Conservation (phyloP, 768 basidiomycete species). For the Macrocybe gigantea region DNA sequence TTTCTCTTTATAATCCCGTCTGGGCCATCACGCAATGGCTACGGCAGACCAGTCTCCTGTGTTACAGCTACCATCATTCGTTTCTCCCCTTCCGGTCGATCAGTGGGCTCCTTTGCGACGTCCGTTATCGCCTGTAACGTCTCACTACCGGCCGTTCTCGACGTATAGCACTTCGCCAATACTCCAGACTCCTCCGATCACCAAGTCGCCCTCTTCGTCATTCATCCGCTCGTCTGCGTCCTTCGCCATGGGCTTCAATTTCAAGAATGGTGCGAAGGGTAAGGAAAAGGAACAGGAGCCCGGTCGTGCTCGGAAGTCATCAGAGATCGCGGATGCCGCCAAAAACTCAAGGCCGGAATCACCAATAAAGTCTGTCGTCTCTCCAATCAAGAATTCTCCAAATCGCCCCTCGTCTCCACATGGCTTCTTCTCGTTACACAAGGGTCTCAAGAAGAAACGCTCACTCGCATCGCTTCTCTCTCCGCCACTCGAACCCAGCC, state of each 20-base stretch:
- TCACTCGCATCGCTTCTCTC: conserved; percentile 30
- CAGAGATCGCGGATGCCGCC: neutral
- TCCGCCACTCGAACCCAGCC: conserved; percentile 8
- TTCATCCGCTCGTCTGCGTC: conserved; percentile 24
- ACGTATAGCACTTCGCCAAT: conserved; percentile 19
- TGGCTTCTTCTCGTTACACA: conserved; percentile 12
- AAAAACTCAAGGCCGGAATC: neutral
- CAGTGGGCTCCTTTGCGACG: conserved; percentile 8
- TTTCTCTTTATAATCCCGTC: too few species aligned
- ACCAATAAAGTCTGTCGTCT: conserved; percentile 4
- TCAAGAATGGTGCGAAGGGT: conserved; percentile 25
- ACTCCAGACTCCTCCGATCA: conserved; percentile 8
- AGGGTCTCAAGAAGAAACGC: conserved; percentile 28
- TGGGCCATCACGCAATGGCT: conserved; percentile 9
- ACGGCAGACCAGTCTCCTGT: conserved; percentile 8
- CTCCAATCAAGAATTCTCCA: conserved; percentile 3
- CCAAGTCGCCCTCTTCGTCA: conserved; percentile 10
- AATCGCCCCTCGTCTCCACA: conserved; percentile 12
- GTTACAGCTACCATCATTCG: conserved; percentile 9
- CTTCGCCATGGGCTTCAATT: conserved; percentile 30
- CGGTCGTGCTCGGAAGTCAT: neutral
- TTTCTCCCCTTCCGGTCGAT: conserved; percentile 10
- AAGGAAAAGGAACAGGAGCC: conserved; percentile 13
- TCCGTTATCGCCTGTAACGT: conserved; percentile 11
- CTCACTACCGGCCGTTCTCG: conserved; percentile 38